These are phyloP conservation scores for Neurospora crassa DNA, from an alignment of 2,329 filamentous ascomycete genomes.

Conservation along the genomic window DNA sequence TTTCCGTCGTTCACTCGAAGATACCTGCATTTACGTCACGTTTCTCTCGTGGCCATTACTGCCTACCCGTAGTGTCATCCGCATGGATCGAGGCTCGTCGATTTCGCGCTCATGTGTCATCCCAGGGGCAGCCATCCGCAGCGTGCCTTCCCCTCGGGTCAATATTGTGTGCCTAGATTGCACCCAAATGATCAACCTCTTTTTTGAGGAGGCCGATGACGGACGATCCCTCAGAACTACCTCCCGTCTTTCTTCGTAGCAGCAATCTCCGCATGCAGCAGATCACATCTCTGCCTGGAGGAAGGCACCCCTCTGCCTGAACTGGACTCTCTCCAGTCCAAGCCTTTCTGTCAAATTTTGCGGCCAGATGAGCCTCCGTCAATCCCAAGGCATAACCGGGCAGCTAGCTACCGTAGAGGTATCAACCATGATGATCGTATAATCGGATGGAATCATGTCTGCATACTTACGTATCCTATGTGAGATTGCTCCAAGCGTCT, in stretches of 20 bases:
- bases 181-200: neutral
- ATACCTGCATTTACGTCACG: neutral
- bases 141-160: neutral
- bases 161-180: neutral
- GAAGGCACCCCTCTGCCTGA: neutral
- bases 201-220: neutral
- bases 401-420: neutral
- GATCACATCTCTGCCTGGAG: neutral
- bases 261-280: neutral
- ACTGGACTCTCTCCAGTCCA: neutral
- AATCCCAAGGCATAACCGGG: neutral
- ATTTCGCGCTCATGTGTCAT: neutral
- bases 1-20: neutral
- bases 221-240: neutral
- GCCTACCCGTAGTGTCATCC: neutral
- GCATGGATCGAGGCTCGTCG: neutral
- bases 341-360: neutral
- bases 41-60: neutral
- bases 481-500: neutral
- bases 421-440: neutral
- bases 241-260: neutral
- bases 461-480: neutral
- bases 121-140: neutral
- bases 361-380: neutral
- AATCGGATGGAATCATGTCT: neutral